Evolutionary conservation across 495 filamentous ascomycete species (phyloP).

Genomic region (Bacidia gigantensis): DNA sequence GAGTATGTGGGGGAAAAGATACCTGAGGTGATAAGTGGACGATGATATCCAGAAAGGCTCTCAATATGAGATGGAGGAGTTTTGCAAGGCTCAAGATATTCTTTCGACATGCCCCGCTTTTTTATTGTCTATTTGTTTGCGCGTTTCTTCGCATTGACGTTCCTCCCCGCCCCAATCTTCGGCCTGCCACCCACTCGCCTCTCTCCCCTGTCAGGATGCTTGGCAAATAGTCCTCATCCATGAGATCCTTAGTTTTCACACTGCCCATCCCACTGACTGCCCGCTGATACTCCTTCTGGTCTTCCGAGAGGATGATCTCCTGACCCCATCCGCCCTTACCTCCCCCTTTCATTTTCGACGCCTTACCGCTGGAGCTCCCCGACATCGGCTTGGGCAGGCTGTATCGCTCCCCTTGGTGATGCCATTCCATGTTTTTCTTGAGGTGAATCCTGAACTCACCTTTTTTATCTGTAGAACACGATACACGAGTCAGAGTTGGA

Average conservation of each 20-base stretch:
- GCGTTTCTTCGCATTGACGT: constrained; percentile 66
- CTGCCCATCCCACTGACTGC: constrained; percentile 43
- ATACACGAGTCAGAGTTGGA: constrained; percentile 69
- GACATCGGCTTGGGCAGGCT: constrained; percentile 83
- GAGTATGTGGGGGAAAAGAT: no score
- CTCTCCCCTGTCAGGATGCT: constrained; percentile 71
- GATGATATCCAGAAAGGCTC: neutral
- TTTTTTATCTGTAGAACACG: constrained; percentile 64
- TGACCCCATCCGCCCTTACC: constrained; percentile 81
- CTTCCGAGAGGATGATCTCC: constrained; percentile 73
- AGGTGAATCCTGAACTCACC: constrained; percentile 80
- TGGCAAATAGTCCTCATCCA: constrained; percentile 92
- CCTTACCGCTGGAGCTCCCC: constrained; percentile 65
- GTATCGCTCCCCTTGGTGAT: constrained; percentile 77
- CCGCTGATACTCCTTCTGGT: constrained; percentile 83
- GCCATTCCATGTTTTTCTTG: constrained; percentile 94
- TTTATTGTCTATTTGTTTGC: constrained; percentile 3
- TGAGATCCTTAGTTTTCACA: constrained; percentile 61
- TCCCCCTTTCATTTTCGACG: constrained; percentile 44
- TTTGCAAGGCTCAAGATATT: no score
- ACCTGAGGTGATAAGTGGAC: no score
- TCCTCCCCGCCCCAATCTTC: constrained; percentile 72
- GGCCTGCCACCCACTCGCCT: constrained; percentile 46
- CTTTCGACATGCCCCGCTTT: no score
- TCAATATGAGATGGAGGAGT: neutral